These are phyloP conservation scores for Aspergillus funiculosus DNA, from an alignment of 495 filamentous ascomycete genomes.

Conservation along the genomic window DNA sequence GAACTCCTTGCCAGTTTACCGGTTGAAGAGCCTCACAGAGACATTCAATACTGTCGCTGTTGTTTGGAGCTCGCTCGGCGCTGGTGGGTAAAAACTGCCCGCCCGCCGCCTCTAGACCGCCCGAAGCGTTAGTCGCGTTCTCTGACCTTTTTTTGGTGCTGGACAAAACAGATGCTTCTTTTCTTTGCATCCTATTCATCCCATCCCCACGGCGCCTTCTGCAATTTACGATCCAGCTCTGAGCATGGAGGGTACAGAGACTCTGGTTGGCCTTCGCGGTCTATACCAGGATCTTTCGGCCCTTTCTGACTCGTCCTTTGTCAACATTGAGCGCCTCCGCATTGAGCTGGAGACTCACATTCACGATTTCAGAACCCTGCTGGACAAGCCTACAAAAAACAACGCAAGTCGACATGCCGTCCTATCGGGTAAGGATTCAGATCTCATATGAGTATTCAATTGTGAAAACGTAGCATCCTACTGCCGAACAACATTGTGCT, in stretches of 20 bases:
- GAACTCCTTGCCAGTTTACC: background rate
- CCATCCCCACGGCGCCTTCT: constrained; percentile 24
- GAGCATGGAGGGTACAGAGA: constrained; percentile 59
- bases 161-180: constrained; percentile 29
- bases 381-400: constrained; percentile 69
- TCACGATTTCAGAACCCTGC: constrained; percentile 66
- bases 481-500: constrained; percentile 20
- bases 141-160: constrained; percentile 31
- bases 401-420: constrained; percentile 58
- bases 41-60: background rate
- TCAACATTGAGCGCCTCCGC: constrained; percentile 57
- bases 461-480: background rate
- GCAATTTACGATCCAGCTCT: constrained; percentile 9
- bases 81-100: constrained; percentile 14
- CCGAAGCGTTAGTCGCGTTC: constrained; percentile 41
- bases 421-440: constrained; percentile 42
- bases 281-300: constrained; percentile 73
- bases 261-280: constrained; percentile 62
- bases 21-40: background rate
- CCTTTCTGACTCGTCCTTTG: constrained; percentile 54
- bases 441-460: background rate
- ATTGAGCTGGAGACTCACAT: constrained; percentile 63
- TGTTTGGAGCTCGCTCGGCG: constrained; percentile 1
- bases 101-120: constrained; percentile 21
- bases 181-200: constrained; percentile 14